phyloP scores from a whole-genome alignment of 225 moss, liverwort and hornwort genomes.

The Thuidium tamariscinum region DNA sequence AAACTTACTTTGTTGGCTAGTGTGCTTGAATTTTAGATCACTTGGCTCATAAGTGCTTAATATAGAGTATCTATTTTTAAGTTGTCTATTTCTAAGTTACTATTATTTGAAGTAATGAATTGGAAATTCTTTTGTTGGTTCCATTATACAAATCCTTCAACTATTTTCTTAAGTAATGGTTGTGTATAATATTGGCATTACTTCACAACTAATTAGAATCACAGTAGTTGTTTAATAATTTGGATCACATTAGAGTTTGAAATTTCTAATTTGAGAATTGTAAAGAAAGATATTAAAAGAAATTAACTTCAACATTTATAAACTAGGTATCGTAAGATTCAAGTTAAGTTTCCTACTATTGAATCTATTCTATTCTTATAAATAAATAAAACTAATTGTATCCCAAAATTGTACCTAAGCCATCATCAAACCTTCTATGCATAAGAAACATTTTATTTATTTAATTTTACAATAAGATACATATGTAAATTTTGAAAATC shows the following conservation, averaged over 20 bases:
- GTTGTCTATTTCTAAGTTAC: background rate
- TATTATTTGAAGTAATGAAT: background rate
- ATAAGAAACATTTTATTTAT: background rate
- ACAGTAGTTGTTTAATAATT: background rate
- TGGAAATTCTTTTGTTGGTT: background rate
- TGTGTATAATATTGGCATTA: background rate
- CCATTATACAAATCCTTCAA: background rate
- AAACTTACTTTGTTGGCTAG: rapidly evolving
- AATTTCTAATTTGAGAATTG: background rate
- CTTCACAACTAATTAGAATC: background rate
- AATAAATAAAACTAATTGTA: background rate
- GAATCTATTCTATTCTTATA: background rate
- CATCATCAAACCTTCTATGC: background rate
- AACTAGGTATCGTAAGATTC: background rate
- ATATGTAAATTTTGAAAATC: background rate
- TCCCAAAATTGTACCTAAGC: background rate
- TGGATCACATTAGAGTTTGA: background rate
- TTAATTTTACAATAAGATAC: background rate
- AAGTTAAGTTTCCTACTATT: background rate
- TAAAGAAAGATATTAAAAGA: background rate
- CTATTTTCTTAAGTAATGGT: background rate
- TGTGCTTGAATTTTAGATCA: background rate
- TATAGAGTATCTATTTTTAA: background rate
- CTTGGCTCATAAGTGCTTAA: rapidly evolving
- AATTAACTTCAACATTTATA: background rate